Base-by-base conservation (phyloP, 129 eudicot species). In the Kitagawia praeruptora region DNA sequence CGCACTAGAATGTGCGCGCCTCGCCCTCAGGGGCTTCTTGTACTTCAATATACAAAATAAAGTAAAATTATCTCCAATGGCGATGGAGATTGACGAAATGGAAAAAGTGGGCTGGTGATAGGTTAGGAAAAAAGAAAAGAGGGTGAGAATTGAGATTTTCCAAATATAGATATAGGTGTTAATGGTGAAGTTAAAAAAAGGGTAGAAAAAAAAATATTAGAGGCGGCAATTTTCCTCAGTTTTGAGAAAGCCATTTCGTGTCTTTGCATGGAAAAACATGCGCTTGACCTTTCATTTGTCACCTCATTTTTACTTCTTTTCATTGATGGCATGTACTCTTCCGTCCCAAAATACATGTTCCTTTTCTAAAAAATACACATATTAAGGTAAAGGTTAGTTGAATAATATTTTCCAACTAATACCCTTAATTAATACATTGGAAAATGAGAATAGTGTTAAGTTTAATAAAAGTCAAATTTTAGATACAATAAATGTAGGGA, bases 1-100 rank as follows among this genome's bases (percentile, higher is more conserved):
- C 91, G 91, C 77, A 34, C 37, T 34, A 34, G 2, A 34, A 40
- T 76, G 92, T 83, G 92, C 95, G 95, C 90, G 91, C 77, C 77
- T 75, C 61, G 61, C 91, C 95, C 90, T 80, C 58, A 82, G 76
- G 83, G 83, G 90, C 77, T 12, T 61, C 58, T 46, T 19, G 37
- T 75, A 51, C 51, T 40, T 13, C 0, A 4, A 12, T 13, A 1
- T 13, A 45, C 61, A 46, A 86, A 75, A 77, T 76, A 70, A 78
- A 79, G 53, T 54, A 82, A 73, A 28, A 77, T 44, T 78, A 80
- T 80, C 47, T 39, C 45, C 56, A 25, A 37, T 19, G 63, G 71
- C 9, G 34, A 42, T 23, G 8, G 49, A 39, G 39, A 58, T 53
- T 56, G 23, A 40, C 49, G 23, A 40, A 56, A 77, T 77, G n/a